Percentiles rank a stretch among this genome's conserved stretches.
phyloP scores from a whole-genome alignment of 106 monocot species.

The Allium sativum region DNA sequence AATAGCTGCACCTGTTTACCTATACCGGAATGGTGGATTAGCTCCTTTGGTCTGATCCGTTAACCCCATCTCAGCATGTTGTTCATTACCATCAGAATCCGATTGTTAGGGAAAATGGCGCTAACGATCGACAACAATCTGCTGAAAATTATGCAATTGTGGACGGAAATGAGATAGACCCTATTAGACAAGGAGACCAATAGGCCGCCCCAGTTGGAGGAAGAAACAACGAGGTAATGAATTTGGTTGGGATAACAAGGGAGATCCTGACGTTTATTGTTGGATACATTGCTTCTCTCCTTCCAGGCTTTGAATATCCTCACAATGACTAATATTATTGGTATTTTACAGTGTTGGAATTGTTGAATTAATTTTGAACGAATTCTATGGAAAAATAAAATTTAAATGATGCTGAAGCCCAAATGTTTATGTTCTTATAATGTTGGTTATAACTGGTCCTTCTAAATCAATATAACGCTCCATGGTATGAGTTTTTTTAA shows the following conservation, averaged over 20 bases:
- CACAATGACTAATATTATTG: slow-evolving; percentile 12
- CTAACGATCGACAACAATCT: slow-evolving; percentile 21
- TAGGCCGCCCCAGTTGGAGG: slow-evolving; percentile 20
- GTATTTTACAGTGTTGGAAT: too few relatives aligned
- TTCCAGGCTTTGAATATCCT: slow-evolving; percentile 51
- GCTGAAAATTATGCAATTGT: slow-evolving; percentile 26
- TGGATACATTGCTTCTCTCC: slow-evolving; percentile 58
- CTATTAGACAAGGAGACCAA: slow-evolving; percentile 7
- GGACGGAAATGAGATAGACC: slow-evolving; percentile 11
- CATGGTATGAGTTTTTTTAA: too few relatives aligned
- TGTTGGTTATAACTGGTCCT: too few relatives aligned
- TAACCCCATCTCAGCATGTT: slow-evolving; percentile 19
- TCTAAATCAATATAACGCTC: too few relatives aligned
- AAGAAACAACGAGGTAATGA: slow-evolving; percentile 11
- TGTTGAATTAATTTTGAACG: too few relatives aligned
- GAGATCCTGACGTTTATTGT: slow-evolving; percentile 50
- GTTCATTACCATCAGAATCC: slow-evolving; percentile 14
- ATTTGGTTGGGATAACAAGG: slow-evolving; percentile 35
- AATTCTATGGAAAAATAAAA: too few relatives aligned
- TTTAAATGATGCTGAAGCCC: too few relatives aligned
- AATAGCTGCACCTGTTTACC: slow-evolving; percentile 62
- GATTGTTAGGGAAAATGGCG: slow-evolving; percentile 8
- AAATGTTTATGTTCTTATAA: too few relatives aligned
- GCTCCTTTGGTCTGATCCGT: slow-evolving; percentile 54
- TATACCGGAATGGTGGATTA: slow-evolving; percentile 88